phyloP scores from a whole-genome alignment of 2,329 filamentous ascomycete species.

The Chrysoporthe austroafricana region DNA sequence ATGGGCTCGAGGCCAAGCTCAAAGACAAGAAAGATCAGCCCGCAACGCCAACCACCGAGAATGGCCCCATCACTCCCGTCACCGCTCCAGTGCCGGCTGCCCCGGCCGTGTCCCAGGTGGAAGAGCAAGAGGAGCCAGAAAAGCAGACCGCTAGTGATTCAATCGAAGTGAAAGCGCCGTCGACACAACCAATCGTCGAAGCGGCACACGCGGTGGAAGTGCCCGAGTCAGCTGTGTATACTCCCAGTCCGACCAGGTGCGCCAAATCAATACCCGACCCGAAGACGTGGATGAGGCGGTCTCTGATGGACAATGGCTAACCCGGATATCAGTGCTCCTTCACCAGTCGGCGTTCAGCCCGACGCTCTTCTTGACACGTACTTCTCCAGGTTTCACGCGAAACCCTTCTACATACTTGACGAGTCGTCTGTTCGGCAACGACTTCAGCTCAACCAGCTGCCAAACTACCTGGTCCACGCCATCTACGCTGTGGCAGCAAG shows the following conservation, averaged over 20 bases:
- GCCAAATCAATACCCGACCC: conserved; percentile 18
- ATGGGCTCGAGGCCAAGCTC: conserved; percentile 79
- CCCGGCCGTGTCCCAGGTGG: conserved; percentile 18
- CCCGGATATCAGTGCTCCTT: conserved; percentile 46
- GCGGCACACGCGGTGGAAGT: conserved; percentile 39
- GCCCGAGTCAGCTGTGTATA: conserved; percentile 47
- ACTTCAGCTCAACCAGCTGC: conserved; percentile 69
- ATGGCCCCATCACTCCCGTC: conserved; percentile 30
- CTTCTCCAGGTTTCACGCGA: conserved; percentile 78
- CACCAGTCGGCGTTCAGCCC: conserved; percentile 51
- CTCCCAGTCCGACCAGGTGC: conserved; percentile 46
- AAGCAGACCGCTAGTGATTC: conserved; percentile 34
- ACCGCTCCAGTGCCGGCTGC: conserved; percentile 31
- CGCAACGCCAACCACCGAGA: conserved; percentile 35
- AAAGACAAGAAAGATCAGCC: conserved; percentile 61
- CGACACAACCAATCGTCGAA: conserved; percentile 47
- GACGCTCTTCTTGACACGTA: conserved; percentile 76
- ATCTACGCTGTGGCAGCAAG: conserved; percentile 66
- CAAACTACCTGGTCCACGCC: conserved; percentile 56
- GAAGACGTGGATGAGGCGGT: background rate
- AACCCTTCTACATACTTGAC: conserved; percentile 81
- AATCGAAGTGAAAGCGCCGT: conserved; percentile 44
- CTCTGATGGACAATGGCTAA: conserved; percentile 9
- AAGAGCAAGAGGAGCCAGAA: conserved; percentile 30
- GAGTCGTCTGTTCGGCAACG: conserved; percentile 75